These are phyloP conservation scores for barrel medic (Medicago truncatula) DNA, from an alignment of 306 rosid species.

Conservation along the genomic window MtrunA17r5.0-ANR NC_053042.1:18309501-18310000, in stretches of 20 bases:
- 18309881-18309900: slow-evolving; percentile 91
- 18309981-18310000: slow-evolving; percentile 83
- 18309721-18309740: background rate
- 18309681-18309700: background rate
- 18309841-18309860: slow-evolving; percentile 36
- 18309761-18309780: background rate
- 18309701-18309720: background rate
- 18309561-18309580: background rate
- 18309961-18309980: slow-evolving; percentile 76
- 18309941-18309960: slow-evolving; percentile 98
- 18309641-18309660: background rate
- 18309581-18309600: background rate
- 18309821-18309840: background rate
- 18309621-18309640: background rate
- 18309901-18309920: slow-evolving; percentile 86
- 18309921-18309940: slow-evolving; percentile 95
- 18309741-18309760: background rate
- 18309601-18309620: background rate
- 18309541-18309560: background rate
- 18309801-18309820: background rate
- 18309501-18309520: background rate
- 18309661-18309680: background rate
- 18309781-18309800: background rate
- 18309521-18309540: background rate
- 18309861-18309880: slow-evolving; percentile 94